Evolutionary conservation across 257 asterid genomes (phyloP).

Genomic region (Hygrophila difformis): DNA sequence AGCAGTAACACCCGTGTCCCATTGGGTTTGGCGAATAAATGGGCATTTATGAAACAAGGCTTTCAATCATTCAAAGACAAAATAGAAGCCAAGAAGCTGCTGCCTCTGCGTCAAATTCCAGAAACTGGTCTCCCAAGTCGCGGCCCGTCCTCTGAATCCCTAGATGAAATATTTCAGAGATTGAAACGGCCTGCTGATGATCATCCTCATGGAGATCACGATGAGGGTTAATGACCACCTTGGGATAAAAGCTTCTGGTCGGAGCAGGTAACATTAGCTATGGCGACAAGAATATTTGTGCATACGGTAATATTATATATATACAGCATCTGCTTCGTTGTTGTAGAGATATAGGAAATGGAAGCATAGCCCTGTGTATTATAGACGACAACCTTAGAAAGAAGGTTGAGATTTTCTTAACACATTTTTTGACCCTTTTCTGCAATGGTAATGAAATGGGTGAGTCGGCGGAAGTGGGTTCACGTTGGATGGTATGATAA

Average conservation of each 20-base stretch:
- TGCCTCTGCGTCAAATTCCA: constrained; percentile 59
- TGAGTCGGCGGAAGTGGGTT: constrained; percentile 27
- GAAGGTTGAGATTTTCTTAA: too few species aligned
- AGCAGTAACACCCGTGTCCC: constrained; percentile 24
- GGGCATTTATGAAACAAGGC: constrained; percentile 97
- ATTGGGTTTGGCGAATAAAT: constrained; percentile 66
- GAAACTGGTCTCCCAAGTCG: constrained; percentile 37
- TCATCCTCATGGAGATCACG: constrained; percentile 20
- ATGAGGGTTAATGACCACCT: constrained; percentile 34
- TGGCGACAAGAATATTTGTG: neutral
- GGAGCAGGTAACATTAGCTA: constrained; percentile 24
- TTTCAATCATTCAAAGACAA: constrained; percentile 65
- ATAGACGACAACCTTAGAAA: too few species aligned
- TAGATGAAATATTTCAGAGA: constrained; percentile 84
- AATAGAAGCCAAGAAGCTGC: constrained; percentile 63
- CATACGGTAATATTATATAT: neutral
- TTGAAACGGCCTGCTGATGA: constrained; percentile 51
- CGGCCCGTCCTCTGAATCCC: constrained; percentile 64
- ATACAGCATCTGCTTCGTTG: constrained; percentile 9
- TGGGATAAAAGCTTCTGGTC: constrained; percentile 20
- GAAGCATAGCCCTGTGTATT: neutral
- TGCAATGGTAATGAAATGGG: too few species aligned
- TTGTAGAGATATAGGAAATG: constrained; percentile 25
- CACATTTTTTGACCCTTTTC: too few species aligned
- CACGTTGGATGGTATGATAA: too few species aligned